Evolutionary conservation across 306 rosid species (phyloP), one percentile per base, ranked within the genome.

Genomic region (Styphnolobium japonicum): DNA sequence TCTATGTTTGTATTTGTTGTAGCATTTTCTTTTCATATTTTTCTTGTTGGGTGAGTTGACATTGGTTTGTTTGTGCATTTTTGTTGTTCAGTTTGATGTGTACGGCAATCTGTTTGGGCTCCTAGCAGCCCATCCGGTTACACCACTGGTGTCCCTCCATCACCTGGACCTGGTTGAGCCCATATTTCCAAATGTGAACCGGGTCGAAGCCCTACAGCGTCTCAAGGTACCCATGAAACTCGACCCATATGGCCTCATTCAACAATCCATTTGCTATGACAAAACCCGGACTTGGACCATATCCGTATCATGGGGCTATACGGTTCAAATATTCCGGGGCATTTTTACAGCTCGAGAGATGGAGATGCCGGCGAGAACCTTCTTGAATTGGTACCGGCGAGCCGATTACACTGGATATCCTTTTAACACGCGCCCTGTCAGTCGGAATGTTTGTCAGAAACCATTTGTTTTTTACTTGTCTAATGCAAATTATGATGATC

Each of bases 231-330:
- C 94, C 0, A 87, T 71, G 61, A 49, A 79, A 49, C 70, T 89
- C 11, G 97, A 90, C 88, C 66, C 97, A 0, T 75, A 86, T 0
- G 82, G 71, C 9, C 87, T 90, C 0, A 51, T 84, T 71, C 97
- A 90, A 64, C 96, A 92, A 19, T 92, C 97, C 71, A 86, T 92
- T 8, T 90, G 96, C 85, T 89, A 92, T 25, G 90, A 90, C 80
- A 74, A 73, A 21, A 53, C 42, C 7, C 82, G 80, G 2, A 61
- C 10, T 0, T 92, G 97, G 96, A 92, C 92, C 21, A 33, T 89
- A 16, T 86, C 96, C 0, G 86, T 89, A 0, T 83, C 94, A 0
- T 89, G 97, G 96, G 96, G 94, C 5, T 89, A 85, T 9, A 80
- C 88, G 4, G 88, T 90, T 43, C 94, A 92, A 65, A 88, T 92